A percentile compares a stretch with the other conserved stretches of the same genome.
Evolutionary conservation across 106 monocot species (phyloP).

Genomic region (Cymbidium sinense): DNA sequence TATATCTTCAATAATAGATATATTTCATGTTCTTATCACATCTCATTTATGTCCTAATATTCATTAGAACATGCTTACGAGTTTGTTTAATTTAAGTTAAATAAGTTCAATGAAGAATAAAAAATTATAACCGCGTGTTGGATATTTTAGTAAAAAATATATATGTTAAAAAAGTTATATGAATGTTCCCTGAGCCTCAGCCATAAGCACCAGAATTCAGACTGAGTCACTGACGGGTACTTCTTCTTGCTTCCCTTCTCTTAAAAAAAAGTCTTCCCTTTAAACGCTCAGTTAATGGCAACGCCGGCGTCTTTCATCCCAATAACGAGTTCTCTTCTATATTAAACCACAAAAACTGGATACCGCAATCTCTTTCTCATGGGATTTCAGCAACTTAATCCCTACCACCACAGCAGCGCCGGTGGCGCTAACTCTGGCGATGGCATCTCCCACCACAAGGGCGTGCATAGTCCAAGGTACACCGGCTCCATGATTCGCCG

Average conservation of each 20-base stretch:
- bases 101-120: no score
- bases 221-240: background rate
- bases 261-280: background rate
- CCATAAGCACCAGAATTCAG: background rate
- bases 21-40: no score
- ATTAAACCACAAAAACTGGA: background rate
- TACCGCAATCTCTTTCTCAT: conserved; percentile 2
- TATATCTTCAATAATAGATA: no score
- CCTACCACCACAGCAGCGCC: conserved; percentile 11
- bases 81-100: no score
- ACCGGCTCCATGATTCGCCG: conserved; percentile 50
- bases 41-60: no score
- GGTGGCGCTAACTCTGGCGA: conserved; percentile 10
- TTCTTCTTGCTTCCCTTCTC: no score
- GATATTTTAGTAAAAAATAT: no score
- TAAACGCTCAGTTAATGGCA: background rate
- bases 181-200: no score
- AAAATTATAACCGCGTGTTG: no score
- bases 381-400: conserved; percentile 35
- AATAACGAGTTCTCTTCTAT: background rate
- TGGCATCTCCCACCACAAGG: conserved; percentile 15
- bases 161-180: no score
- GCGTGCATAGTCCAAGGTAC: conserved; percentile 38
- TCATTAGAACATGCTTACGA: no score
- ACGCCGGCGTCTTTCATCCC: background rate